Conservation (phyloP, 2,329 filamentous ascomycete genomes). For the Pseudopithomyces maydicus region DNA sequence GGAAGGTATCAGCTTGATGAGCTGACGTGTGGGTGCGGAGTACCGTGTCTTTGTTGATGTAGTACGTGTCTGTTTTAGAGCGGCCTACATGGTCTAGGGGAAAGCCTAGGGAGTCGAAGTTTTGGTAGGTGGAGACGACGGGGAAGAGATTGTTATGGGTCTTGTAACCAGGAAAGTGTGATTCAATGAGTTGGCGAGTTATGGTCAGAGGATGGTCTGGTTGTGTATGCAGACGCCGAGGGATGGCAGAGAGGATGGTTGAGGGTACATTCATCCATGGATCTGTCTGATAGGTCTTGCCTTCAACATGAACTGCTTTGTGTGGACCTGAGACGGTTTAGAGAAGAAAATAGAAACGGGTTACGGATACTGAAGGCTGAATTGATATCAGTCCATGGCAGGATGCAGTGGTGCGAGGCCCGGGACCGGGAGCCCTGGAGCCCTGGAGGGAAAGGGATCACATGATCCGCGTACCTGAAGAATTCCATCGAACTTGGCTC, state of each 20-base stretch:
- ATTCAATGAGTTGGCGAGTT: slow-evolving; percentile 90
- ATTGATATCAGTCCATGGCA: neutral
- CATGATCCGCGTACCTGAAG: slow-evolving; percentile 42
- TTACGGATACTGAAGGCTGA: neutral
- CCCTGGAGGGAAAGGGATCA: slow-evolving; percentile 23
- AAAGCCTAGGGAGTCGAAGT: slow-evolving; percentile 97
- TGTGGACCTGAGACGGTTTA: slow-evolving; percentile 25
- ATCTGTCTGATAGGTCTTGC: slow-evolving; percentile 69
- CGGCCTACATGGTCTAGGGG: slow-evolving; percentile 86
- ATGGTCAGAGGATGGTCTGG: slow-evolving; percentile 88
- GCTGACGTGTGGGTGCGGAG: slow-evolving; percentile 93
- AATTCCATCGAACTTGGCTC: slow-evolving; percentile 30
- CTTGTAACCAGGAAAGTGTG: slow-evolving; percentile 78
- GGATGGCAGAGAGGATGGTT: slow-evolving; percentile 74
- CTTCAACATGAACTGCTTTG: slow-evolving; percentile 62
- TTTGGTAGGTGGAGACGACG: slow-evolving; percentile 80
- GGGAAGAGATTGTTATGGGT: slow-evolving; percentile 81
- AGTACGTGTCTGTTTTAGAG: slow-evolving; percentile 90
- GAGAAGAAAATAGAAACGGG: neutral
- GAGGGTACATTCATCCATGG: slow-evolving; percentile 83
- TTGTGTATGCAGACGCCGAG: slow-evolving; percentile 85
- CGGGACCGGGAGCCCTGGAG: too few species aligned
- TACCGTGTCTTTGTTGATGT: slow-evolving; percentile 82
- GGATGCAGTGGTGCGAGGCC: neutral
- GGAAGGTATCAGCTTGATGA: slow-evolving; percentile 84